phyloP scores from a whole-genome alignment of 163 green algal genomes.

The Chlorella variabilis region DNA sequence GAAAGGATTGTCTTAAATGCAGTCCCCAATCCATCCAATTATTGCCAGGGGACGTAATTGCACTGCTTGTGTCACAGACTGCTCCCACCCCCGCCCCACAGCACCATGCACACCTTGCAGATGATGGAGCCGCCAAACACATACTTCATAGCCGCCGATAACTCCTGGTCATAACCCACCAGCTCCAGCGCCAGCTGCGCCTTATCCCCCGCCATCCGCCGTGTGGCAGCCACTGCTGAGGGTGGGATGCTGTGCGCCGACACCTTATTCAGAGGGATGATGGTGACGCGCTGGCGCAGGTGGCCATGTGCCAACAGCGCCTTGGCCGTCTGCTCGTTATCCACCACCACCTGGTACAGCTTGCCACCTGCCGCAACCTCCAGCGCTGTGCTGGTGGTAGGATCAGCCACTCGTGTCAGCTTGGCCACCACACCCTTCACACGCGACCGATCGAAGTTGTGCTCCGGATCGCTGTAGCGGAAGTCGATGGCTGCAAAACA shows the following conservation, averaged over 20 bases:
- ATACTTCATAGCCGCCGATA: constrained; percentile 92
- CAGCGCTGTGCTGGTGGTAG: constrained; percentile 77
- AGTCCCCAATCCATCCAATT: too few relatives aligned
- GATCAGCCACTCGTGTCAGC: constrained; percentile 86
- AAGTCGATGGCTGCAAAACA: constrained; percentile 65
- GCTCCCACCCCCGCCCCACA: neutral
- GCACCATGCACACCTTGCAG: constrained; percentile 76
- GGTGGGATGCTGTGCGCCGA: neutral
- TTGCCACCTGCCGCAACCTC: constrained; percentile 95
- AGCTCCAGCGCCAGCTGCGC: constrained; percentile 89
- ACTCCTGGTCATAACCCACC: constrained; percentile 78
- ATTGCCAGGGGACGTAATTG: too few relatives aligned
- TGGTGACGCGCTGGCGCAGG: constrained; percentile 90
- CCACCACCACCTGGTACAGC: constrained; percentile 96
- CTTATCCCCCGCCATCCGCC: constrained; percentile 41
- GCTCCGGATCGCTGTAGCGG: constrained; percentile 74
- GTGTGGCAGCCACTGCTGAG: constrained; percentile 35
- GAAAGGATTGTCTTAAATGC: too few relatives aligned
- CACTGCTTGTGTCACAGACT: too few relatives aligned
- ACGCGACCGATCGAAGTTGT: constrained; percentile 71
- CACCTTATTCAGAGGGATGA: constrained; percentile 98
- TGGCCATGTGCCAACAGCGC: constrained; percentile 85
- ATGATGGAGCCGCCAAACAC: constrained; percentile 94
- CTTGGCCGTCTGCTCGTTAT: constrained; percentile 89
- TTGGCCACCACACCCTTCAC: constrained; percentile 94